These are phyloP conservation scores for Lepraria neglecta DNA, from an alignment of 495 filamentous ascomycete species.

Conservation along the genomic window DNA sequence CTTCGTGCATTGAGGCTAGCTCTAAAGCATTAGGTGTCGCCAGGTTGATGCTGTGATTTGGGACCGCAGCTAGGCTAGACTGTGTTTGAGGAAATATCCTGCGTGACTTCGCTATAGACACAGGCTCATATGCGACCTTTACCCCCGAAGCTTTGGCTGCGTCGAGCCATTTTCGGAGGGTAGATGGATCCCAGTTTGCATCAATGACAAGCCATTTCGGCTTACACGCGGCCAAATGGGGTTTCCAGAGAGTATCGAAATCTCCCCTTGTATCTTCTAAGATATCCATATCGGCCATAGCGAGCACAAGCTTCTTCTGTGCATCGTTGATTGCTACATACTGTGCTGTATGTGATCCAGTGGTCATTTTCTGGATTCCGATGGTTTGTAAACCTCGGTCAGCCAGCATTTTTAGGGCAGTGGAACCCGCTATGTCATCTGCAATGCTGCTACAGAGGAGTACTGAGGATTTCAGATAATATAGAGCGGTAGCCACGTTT, in stretches of 20 bases:
- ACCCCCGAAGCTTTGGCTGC: conserved; percentile 48
- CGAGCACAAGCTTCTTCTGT: conserved; percentile 71
- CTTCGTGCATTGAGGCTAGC: conserved; percentile 63
- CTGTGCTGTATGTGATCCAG: conserved; percentile 64
- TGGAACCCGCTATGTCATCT: conserved; percentile 68
- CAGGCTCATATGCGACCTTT: conserved; percentile 82
- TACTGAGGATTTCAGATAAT: conserved; percentile 51
- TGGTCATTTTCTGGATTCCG: conserved; percentile 53
- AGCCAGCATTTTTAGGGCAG: conserved; percentile 56
- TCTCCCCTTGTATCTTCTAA: conserved; percentile 49
- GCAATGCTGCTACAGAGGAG: conserved; percentile 71
- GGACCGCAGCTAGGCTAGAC: conserved; percentile 46
- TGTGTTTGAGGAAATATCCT: conserved; percentile 53
- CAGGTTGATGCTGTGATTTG: conserved; percentile 58
- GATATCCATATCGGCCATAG: conserved; percentile 93
- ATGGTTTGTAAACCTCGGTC: conserved; percentile 55
- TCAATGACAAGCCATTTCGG: conserved; percentile 76
- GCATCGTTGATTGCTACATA: conserved; percentile 86
- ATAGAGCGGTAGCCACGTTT: conserved; percentile 79
- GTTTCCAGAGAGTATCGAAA: conserved; percentile 52
- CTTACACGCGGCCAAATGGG: conserved; percentile 46
- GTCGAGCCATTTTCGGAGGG: conserved; percentile 56
- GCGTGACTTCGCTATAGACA: conserved; percentile 68
- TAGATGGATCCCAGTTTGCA: conserved; percentile 66
- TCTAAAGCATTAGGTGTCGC: conserved; percentile 79